Base-by-base conservation (phyloP, 139 green algal genomes). In the Micractinium sp. region DNA sequence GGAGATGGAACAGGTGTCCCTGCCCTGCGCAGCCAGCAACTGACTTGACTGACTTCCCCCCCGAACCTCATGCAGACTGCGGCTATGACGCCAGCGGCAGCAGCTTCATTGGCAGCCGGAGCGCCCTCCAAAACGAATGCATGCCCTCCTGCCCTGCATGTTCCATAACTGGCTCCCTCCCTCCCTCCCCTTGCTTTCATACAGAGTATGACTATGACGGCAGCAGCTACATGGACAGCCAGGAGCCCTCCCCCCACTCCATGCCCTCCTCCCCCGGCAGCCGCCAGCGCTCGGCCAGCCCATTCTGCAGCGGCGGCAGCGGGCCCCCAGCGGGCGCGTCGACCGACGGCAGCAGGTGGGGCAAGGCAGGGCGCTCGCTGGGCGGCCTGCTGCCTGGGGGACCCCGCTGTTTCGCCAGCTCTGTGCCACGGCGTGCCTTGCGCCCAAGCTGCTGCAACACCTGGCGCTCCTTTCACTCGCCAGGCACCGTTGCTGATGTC, bases 211-310 rank as follows among this genome's bases (percentile, higher is more conserved):
- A 85, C 3, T 35, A 86, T 18, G 81, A 73, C 33, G 82, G 63
- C 82, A 86, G 82, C 82, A 47, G 60, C 61, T 76, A 76, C 60
- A 53, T 35, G n/a, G 82, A 47, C 66, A 79, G 63, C 82, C 82
- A 87, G 63, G 82, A 78, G n/a, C 63, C 66, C 0, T 79, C 82
- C 20, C 35, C 23, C 53, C 15, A 22, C 82, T 87, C 82, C 25
- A 25, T 79, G 82, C 82, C 82, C 22, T 39, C 82, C 38, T 87
- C 82, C 0, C 82, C 82, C 4, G 35, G 35, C 23, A 19, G 31
- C 53, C 63, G 82, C 63, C 82, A 86, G 60, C 81, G 63, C 63
- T 87, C 82, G 0, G 0, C 36, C 82, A 87, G 82, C 66, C 82
- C 82, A 66, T 39, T 80, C 77, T 33, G 81, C 81, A 23, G 33